Evolutionary conservation across 106 monocot genomes (phyloP), one percentile per base, ranked within the genome.

Genomic region (Agapanthus africanus): DNA sequence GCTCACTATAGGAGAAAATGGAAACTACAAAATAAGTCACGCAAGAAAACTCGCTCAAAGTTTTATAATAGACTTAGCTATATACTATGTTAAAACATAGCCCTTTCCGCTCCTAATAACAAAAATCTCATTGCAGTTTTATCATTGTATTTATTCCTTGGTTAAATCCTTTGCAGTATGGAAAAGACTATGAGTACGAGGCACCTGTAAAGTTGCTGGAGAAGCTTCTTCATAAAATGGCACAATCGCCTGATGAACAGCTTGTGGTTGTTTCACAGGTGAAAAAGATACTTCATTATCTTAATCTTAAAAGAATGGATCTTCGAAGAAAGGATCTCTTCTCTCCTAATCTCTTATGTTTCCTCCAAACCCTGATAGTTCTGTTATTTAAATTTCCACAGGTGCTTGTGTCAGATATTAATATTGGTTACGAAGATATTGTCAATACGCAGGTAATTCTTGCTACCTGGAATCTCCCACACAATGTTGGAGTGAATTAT

Each of bases 341-440:
- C 56, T 30, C 30, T 57, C 26, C 52, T 8, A 52, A 25, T 1
- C 52, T 52, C 21, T 52, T 23, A 1, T 13, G 4, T 59, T 36
- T 19, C 36, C 4, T 36, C 7, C 19, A n/a, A n/a, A 25, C 35
- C 36, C 6, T 35, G 1, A 36, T 62, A 11, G 28, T 57, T 30
- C 30, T 62, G 35, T 68, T 63, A 31, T 15, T 68, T 77, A 22
- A 25, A n/a, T 40, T 40, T 42, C 47, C 63, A 19, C 61, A 99
- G 97, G 97, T 99, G 40, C 97, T 99, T 78, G 97, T 99, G 13
- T 75, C 92, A 59, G 97, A 99, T 74, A 85, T 99, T 61, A 99
- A 99, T 69, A 99, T 99, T 57, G 97, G 97, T 61, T 99, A 99
- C 71, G 97, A 99, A 85, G 97, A 99, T 47, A 99, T 99, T 71